Conservation (phyloP, 2,329 filamentous ascomycete species). For the Colletotrichum sp. region DNA sequence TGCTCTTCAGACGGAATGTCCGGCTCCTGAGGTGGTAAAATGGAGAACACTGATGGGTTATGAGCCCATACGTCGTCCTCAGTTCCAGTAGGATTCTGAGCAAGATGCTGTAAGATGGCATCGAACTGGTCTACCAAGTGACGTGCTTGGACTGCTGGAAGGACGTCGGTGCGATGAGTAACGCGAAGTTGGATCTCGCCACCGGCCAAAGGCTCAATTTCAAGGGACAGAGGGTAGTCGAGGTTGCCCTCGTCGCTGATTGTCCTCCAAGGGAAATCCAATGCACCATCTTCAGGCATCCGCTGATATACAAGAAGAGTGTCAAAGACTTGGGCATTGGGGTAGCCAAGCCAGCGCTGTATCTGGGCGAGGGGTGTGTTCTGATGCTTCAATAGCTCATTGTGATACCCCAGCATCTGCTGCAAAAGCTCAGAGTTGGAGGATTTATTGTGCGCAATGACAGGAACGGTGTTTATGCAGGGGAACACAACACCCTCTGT, state of each 20-base stretch:
- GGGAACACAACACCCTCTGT: conserved; percentile 71
- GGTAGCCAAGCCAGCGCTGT: conserved; percentile 72
- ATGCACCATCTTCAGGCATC: conserved; percentile 46
- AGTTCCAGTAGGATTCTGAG: conserved; percentile 50
- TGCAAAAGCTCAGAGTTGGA: conserved; percentile 64
- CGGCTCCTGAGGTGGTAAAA: conserved; percentile 64
- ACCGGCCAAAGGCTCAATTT: conserved; percentile 65
- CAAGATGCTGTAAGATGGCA: conserved; percentile 62
- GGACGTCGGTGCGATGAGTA: conserved; percentile 66
- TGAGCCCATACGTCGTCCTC: conserved; percentile 41
- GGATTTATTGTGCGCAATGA: conserved; percentile 61
- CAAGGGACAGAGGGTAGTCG: conserved; percentile 82
- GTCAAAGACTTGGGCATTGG: conserved; percentile 76
- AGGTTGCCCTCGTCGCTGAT: conserved; percentile 70
- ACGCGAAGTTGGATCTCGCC: conserved; percentile 65
- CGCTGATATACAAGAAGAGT: conserved; percentile 82
- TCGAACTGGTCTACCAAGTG: conserved; percentile 77
- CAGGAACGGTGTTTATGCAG: conserved; percentile 81
- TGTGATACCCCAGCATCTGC: conserved; percentile 70
- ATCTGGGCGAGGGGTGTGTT: conserved; percentile 74
- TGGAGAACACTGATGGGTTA: conserved; percentile 59
- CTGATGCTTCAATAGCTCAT: conserved; percentile 70
- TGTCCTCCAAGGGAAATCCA: conserved; percentile 59
- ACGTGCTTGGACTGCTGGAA: conserved; percentile 72
- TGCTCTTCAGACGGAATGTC: conserved; percentile 61